A percentile compares a stretch with the other conserved stretches of the same genome.
Conservation (phyloP, 2,329 filamentous ascomycete genomes). For the Pezicula carpinea region DNA sequence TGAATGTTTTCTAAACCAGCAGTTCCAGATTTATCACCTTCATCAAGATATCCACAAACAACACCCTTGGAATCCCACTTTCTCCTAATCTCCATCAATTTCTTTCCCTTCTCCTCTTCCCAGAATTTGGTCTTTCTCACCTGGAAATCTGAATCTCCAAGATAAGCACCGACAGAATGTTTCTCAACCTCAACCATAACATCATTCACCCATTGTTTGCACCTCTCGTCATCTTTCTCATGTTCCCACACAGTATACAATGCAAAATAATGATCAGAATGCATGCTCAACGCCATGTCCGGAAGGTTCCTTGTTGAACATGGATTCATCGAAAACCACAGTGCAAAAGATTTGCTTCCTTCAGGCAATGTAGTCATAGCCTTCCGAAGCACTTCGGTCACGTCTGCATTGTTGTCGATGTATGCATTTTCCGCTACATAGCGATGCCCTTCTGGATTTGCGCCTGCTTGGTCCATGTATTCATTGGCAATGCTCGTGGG, state of each 20-base stretch:
- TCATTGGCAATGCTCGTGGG: constrained; percentile 36
- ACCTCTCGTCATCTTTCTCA: constrained; percentile 38
- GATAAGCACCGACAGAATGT: constrained; percentile 43
- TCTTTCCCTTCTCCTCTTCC: constrained; percentile 36
- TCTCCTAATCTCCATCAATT: constrained; percentile 37
- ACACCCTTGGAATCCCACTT: constrained; percentile 39
- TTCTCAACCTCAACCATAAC: constrained; percentile 35
- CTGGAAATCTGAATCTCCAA: constrained; percentile 51
- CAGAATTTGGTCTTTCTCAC: constrained; percentile 42
- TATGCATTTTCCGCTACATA: constrained; percentile 49
- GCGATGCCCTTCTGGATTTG: constrained; percentile 44
- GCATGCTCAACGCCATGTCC: constrained; percentile 51
- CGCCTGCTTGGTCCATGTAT: constrained; percentile 37
- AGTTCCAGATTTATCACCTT: constrained; percentile 36
- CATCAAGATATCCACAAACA: constrained; percentile 41
- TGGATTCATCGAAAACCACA: constrained; percentile 49
- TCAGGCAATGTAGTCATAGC: constrained; percentile 43
- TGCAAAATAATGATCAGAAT: constrained; percentile 52
- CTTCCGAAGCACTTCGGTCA: constrained; percentile 37
- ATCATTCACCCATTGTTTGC: constrained; percentile 38
- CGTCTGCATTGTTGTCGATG: constrained; percentile 41
- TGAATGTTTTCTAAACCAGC: constrained; percentile 38
- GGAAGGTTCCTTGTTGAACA: constrained; percentile 35
- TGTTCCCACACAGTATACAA: constrained; percentile 47
- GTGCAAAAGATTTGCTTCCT: constrained; percentile 36